These are phyloP conservation scores for Nosema bombycis DNA, from an alignment of 371 early-diverging fungal genomes.

Conservation along the genomic window DNA sequence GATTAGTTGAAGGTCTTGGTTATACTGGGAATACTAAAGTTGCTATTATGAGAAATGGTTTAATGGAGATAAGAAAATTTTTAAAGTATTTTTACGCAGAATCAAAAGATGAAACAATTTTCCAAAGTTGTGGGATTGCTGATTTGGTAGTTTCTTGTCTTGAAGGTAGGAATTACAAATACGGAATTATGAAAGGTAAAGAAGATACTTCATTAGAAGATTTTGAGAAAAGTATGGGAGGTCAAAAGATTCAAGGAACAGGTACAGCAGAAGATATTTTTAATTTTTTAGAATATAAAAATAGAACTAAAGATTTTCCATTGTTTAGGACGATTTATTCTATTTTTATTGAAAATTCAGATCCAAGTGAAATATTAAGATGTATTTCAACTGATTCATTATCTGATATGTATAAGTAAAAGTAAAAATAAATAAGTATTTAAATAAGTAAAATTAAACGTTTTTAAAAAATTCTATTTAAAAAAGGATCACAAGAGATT, in stretches of 20 bases:
- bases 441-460: no score
- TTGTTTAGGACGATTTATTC: constrained; percentile 44
- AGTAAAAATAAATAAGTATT: not conserved
- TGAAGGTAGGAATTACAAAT: constrained; percentile 86
- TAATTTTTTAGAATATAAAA: constrained; percentile 68
- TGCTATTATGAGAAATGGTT: constrained; percentile 84
- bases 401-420: not conserved
- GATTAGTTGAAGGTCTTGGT: constrained; percentile 79
- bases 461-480: no score
- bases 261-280: constrained; percentile 79
- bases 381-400: constrained; percentile 33
- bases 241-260: constrained; percentile 93
- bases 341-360: not conserved
- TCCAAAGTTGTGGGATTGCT: constrained; percentile 83
- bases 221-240: constrained; percentile 83
- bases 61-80: constrained; percentile 87
- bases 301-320: constrained; percentile 49
- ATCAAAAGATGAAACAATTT: constrained; percentile 77
- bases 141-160: constrained; percentile 84
- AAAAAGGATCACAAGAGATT: no score
- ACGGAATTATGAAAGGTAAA: constrained; percentile 66
- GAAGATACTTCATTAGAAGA: constrained; percentile 70
- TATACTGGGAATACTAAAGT: constrained; percentile 86
- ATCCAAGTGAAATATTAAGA: constrained; percentile 11
- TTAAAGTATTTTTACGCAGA: constrained; percentile 72